Percentiles rank a stretch among this genome's conserved stretches.
Conservation (phyloP, 371 early-diverging fungal genomes). For the Lichtheimia ramosa region DNA sequence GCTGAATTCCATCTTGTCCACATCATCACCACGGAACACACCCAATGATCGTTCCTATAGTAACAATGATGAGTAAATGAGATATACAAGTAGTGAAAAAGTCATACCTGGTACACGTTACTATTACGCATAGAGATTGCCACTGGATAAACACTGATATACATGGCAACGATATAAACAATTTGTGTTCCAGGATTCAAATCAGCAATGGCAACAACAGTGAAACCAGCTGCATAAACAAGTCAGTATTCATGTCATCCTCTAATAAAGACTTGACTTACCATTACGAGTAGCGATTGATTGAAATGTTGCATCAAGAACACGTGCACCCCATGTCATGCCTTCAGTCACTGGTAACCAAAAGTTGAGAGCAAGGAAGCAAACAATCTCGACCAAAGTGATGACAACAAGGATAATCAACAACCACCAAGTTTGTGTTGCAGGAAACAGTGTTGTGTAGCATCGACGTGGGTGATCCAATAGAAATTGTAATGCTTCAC, state of each 20-base stretch:
- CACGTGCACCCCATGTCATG: conserved; percentile 30
- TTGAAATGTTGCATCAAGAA: conserved; percentile 41
- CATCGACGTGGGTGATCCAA: conserved; percentile 49
- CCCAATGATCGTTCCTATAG: conserved; percentile 43
- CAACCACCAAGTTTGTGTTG: conserved; percentile 44
- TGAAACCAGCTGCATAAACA: conserved; percentile 35
- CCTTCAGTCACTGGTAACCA: conserved; percentile 35
- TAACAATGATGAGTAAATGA: too few relatives aligned
- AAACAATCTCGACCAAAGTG: conserved; percentile 30
- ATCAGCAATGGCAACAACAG: conserved; percentile 32
- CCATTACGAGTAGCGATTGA: conserved; percentile 43
- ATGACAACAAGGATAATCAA: conserved; percentile 31
- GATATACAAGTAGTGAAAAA: background rate
- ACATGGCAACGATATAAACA: conserved; percentile 50
- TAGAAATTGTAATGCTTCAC: conserved; percentile 35
- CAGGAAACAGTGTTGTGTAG: conserved; percentile 40
- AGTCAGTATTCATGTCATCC: background rate
- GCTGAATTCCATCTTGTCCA: conserved; percentile 18
- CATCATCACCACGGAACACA: conserved; percentile 30
- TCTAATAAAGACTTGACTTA: conserved; percentile 3
- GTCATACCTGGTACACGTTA: conserved; percentile 44
- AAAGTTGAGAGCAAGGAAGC: conserved; percentile 33
- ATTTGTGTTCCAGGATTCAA: conserved; percentile 44
- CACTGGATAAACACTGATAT: conserved; percentile 51
- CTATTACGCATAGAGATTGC: conserved; percentile 51